Evolutionary conservation across 2,329 filamentous ascomycete species (phyloP), one percentile per base, ranked within the genome.

Genomic region (Trichoderma sp.): DNA sequence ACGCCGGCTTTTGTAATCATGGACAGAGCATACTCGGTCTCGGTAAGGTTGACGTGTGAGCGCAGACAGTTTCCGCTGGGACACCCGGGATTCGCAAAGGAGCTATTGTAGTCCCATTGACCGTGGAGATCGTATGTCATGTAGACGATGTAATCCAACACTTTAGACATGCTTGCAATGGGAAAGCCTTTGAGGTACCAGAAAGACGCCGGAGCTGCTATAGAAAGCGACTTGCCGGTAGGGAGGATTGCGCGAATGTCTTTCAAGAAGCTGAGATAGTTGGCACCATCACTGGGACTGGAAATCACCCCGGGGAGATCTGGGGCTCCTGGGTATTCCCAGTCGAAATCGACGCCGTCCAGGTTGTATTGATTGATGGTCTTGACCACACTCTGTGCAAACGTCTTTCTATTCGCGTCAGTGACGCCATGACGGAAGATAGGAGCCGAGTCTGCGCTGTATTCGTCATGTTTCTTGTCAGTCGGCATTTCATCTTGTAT

Each of bases 311-410:
- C 71, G 0, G 71, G 71, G 5, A 77, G 67, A 19, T 73, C 72
- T 0, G 69, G 66, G 1, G 68, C 74, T 0, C 72, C 74, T 0
- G 77, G 77, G 62, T 82, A 82, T 63, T 81, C 80, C 81, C 81
- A 84, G 68, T 82, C 79, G 48, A 81, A 70, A 51, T 82, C 79
- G 10, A 82, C 70, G 0, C 81, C 80, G 54, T 82, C 79, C 0
- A 82, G 68, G 3, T 71, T 69, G 26, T 80, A 47, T 39, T 81
- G 48, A 21, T 76, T 69, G 21, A 24, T 3, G 21, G 21, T 24
- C 21, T 24, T 2, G 21, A 24, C 21, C 21, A 24, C 21, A 24
- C 21, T 24, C 21, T 24, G 2, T 24, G 21, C 21, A 24, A 24
- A 24, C 3, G 21, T 24, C 21, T 24, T 24, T 24, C 21, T 24